Base-by-base conservation (phyloP, 768 basidiomycete genomes). In the Mycena floridula region DNA sequence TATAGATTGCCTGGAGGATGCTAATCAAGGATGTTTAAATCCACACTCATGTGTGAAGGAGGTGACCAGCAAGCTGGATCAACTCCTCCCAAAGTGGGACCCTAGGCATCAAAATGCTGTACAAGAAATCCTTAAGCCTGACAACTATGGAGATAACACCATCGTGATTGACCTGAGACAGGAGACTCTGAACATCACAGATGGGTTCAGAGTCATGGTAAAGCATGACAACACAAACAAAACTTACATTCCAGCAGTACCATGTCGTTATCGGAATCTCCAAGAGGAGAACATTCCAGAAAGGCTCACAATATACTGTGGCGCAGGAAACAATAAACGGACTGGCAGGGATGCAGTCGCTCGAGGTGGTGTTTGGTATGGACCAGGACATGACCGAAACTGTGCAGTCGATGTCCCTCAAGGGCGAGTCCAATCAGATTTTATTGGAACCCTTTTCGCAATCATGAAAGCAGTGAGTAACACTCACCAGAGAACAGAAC, bases 301-400 rank as follows among this genome's bases (percentile, higher is more conserved):
- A 5, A 26, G 25, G 26, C 11, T n/a, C 5, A 40, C 20, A 11
- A 38, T 38, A 6, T 25, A 27, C 20, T 25, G 38, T 25, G 26
- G 7, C 13, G 26, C 37, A 7, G 7, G 5, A 12, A 6, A 32
- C 36, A 7, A 27, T 12, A 46, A 55, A 0, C 61, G 62, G 15
- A 52, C 58, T 0, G 50, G 47, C 8, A 20, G 7, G 0, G 24
- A 60, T 12, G 59, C 60, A 0, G 13, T 0, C 4, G 55, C 56
- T 0, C 62, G 62, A 0, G 42, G 49, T 28, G 53, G 55, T 0
- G 48, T 56, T 2, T 59, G 51, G 54, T 51, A 44, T 28, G 50
- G 43, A 6, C 37, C 12, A 11, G 35, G 49, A 5, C 46, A 57
- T 46, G 15, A 24, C 1, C 35, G 50, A 22, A 61, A 62, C 44